Evolutionary conservation across 495 filamentous ascomycete species (phyloP), one percentile per base, ranked within the genome.

Genomic region (Penicillium antarcticum): DNA sequence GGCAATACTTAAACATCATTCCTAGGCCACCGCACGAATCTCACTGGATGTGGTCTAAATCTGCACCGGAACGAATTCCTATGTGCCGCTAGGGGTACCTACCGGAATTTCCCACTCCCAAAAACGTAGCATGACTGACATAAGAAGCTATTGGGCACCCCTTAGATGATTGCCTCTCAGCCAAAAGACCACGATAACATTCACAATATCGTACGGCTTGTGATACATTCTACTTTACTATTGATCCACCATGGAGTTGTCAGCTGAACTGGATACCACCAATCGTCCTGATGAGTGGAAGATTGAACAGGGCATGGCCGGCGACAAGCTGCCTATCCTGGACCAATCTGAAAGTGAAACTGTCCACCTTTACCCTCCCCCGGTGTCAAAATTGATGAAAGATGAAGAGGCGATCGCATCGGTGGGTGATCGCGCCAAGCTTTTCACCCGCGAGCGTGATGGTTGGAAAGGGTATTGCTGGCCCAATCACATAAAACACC

Each of bases 241-340:
- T 37, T n/a, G 8, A 9, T 47, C 13, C 19, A 53, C 32, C 12
- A 55, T 55, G 52, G 52, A 50, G 38, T 32, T 40, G 31, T 18
- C 7, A 23, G 26, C 16, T 10, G 26, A 40, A 14, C 18, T 48
- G 16, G 57, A 62, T 44, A 63, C 52, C 23, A 47, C 31, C 46
- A 69, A 77, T 51, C 73, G 73, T 10, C 68, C 65, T 9, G 75
- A 80, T 63, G 74, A 81, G 52, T 81, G 79, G 79, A 75, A 66
- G 47, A 63, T 79, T 32, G 79, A 81, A 40, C 77, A 81, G 56
- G 79, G 77, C 9, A 48, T 81, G 32, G 62, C 63, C 4, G 71
- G 62, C 24, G 65, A 70, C 45, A 71, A 74, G 45, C 57, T 79
- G 16, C 76, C 75, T 9, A 63, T 78, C 19, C 61, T 78, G 16